These are phyloP conservation scores for Nematocida ausubeli DNA, from an alignment of 371 early-diverging fungal species.

Conservation along the genomic window DNA sequence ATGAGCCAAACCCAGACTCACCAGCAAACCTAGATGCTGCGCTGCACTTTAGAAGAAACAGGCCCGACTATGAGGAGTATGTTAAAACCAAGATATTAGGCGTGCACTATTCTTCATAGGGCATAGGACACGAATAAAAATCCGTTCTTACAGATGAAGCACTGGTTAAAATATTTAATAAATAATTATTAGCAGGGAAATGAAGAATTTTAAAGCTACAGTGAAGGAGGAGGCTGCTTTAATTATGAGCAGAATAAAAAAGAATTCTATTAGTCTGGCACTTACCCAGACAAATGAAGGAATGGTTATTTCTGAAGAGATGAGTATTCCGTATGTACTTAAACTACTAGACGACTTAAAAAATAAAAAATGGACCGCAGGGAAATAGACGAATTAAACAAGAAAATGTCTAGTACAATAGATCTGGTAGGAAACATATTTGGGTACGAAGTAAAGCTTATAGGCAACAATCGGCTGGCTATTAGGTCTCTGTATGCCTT, in stretches of 20 bases:
- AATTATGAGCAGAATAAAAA: slow-evolving; percentile 10
- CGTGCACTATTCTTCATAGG: not conserved
- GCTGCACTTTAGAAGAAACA: slow-evolving; percentile 58
- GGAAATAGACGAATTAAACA: not conserved
- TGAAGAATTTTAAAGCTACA: slow-evolving; percentile 9
- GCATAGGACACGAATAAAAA: not conserved
- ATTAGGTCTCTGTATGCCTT: slow-evolving; percentile 65
- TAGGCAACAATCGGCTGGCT: slow-evolving; percentile 23
- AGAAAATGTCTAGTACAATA: not conserved
- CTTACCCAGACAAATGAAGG: not conserved
- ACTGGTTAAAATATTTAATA: not conserved
- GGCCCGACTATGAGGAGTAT: slow-evolving; percentile 61
- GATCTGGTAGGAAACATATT: not conserved
- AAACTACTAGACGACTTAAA: not conserved
- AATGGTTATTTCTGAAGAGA: slow-evolving; percentile 1
- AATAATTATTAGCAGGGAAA: slow-evolving; percentile 2
- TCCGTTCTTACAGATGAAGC: not conserved
- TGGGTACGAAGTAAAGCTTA: slow-evolving; percentile 23
- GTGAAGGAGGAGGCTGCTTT: not conserved
- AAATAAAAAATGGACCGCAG: slow-evolving; percentile 23
- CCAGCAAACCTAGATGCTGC: slow-evolving; percentile 95
- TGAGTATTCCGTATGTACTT: not conserved
- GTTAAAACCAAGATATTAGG: slow-evolving; percentile 47
- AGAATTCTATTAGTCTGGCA: slow-evolving; percentile 4
- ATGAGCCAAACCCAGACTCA: slow-evolving; percentile 92